Evolutionary conservation across 257 asterid genomes (phyloP).

Genomic region (Ligustrum vulgare): DNA sequence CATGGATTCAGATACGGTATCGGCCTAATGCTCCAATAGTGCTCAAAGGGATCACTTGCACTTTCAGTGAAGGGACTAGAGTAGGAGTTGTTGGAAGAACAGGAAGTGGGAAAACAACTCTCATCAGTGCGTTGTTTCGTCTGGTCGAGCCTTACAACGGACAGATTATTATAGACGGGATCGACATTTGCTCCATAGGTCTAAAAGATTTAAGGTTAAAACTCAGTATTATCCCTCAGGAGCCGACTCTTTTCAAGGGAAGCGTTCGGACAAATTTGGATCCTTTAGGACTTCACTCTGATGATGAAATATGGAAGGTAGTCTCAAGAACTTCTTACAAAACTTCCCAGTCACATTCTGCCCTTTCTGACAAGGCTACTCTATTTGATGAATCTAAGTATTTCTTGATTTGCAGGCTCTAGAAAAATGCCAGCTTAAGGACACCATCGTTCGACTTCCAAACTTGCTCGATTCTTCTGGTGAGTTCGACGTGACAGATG

Average conservation of each 20-base stretch:
- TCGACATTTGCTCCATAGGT: constrained; percentile 70
- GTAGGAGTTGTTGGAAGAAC: constrained; percentile 88
- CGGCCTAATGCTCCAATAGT: constrained; percentile 74
- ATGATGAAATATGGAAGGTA: constrained; percentile 82
- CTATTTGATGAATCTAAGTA: background rate
- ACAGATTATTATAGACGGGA: constrained; percentile 49
- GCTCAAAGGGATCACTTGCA: constrained; percentile 74
- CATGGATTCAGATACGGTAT: constrained; percentile 53
- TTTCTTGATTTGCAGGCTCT: constrained; percentile 48
- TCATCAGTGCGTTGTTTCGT: constrained; percentile 72
- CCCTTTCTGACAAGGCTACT: background rate
- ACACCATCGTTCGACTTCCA: constrained; percentile 55
- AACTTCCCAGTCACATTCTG: background rate
- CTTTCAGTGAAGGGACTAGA: constrained; percentile 62
- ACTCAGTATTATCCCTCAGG: constrained; percentile 86
- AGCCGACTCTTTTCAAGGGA: constrained; percentile 80
- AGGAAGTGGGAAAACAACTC: constrained; percentile 84
- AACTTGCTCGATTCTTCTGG: constrained; percentile 72
- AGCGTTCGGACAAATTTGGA: constrained; percentile 72
- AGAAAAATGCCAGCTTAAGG: constrained; percentile 75
- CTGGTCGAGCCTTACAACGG: constrained; percentile 77
- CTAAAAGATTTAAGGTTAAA: constrained; percentile 65
- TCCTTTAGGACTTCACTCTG: constrained; percentile 66
- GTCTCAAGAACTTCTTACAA: background rate
- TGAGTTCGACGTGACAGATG: background rate